These are phyloP conservation scores for Mycena capillaripes DNA, from an alignment of 768 basidiomycete genomes.

Conservation along the genomic window DNA sequence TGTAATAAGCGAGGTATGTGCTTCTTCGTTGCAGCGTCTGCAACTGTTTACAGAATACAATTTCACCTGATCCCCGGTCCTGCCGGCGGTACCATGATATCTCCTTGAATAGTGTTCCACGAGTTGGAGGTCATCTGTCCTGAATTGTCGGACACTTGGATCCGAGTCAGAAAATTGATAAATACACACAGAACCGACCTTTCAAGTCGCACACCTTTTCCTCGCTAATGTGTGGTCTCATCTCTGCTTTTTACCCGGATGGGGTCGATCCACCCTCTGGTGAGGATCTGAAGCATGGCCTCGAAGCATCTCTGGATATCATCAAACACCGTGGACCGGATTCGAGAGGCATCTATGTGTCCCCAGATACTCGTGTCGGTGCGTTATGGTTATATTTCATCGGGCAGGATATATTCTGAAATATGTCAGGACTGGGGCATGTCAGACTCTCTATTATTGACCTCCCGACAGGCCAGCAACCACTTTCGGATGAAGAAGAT, in stretches of 20 bases:
- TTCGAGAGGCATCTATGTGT: constrained; percentile 31
- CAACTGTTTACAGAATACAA: no score
- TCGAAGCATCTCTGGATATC: constrained; percentile 23
- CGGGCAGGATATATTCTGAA: not conserved
- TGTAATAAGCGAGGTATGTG: no score
- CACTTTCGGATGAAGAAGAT: constrained; percentile 29
- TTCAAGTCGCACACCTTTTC: not conserved
- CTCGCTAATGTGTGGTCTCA: constrained; percentile 34
- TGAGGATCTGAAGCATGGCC: not conserved
- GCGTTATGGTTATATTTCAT: not conserved
- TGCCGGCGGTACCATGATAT: no score
- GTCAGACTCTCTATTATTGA: constrained; percentile 38
- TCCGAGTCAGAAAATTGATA: no score
- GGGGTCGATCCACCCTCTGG: constrained; percentile 3
- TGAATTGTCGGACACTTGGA: no score
- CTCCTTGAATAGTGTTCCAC: no score
- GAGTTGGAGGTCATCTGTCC: no score
- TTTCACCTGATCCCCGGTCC: no score
- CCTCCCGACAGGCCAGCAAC: constrained; percentile 35
- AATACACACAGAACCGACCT: not conserved
- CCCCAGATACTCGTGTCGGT: constrained; percentile 35
- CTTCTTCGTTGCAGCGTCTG: no score
- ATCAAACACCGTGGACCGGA: constrained; percentile 37
- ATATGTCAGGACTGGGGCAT: constrained; percentile 30
- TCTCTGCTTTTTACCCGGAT: constrained; percentile 24